These are phyloP conservation scores for Colletotrichum sp. DNA, from an alignment of 2,329 filamentous ascomycete species.

Conservation along the genomic window DNA sequence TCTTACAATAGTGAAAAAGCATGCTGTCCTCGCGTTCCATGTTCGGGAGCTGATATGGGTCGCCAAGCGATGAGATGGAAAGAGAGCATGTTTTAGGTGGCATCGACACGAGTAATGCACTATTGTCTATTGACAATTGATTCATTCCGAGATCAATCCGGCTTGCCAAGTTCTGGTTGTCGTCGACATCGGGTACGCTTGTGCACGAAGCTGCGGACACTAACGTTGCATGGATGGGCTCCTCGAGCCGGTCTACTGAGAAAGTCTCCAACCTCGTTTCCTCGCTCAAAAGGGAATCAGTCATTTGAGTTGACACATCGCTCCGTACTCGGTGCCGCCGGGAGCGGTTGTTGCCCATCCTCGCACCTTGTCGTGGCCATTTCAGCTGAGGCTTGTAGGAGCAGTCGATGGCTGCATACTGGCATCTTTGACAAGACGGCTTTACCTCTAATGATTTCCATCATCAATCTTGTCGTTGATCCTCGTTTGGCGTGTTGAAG, in stretches of 20 bases:
- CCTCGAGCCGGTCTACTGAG: neutral
- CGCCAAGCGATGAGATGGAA: neutral
- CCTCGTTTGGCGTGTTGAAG: neutral
- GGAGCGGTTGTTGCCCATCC: neutral
- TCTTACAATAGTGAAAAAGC: neutral
- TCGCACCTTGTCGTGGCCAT: neutral
- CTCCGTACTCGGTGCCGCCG: neutral
- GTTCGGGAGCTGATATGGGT: neutral
- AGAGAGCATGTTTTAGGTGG: neutral
- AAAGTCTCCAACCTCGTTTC: neutral
- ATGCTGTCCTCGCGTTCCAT: neutral
- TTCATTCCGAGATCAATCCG: neutral
- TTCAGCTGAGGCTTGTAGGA: neutral
- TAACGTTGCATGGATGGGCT: neutral
- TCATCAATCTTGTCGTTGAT: neutral
- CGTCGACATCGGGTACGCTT: neutral
- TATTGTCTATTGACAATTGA: neutral
- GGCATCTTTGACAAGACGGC: neutral
- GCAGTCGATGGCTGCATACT: neutral
- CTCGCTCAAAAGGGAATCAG: neutral
- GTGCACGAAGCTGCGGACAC: neutral
- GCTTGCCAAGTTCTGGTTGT: neutral
- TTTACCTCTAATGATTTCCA: neutral
- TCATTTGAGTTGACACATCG: neutral
- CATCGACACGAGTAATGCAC: neutral